Base-by-base conservation (phyloP, 2,329 filamentous ascomycete genomes). In the Fusarium nelsonii region DNA sequence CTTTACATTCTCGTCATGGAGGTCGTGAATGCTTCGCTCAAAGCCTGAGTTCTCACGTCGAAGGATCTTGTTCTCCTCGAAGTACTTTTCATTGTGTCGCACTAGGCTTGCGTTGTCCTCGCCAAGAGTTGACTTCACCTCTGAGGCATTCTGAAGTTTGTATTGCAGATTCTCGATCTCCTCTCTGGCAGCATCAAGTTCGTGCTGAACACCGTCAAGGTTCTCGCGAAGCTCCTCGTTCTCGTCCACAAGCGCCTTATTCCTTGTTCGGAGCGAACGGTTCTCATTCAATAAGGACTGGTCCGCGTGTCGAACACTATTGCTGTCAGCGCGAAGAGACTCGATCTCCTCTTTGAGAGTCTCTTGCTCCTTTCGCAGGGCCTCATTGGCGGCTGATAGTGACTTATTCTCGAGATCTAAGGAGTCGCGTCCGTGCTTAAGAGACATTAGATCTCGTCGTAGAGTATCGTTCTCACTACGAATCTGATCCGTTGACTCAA, bases 11-110 rank as follows among this genome's bases (percentile, higher is more conserved):
- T 85, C 80, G 9, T 82, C 80, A 45, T 83, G 80, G n/a, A 85
- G 74, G 34, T 81, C 79, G 23, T 81, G 80, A 30, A 82, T 75
- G 56, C 80, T 83, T 48, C 81, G 81, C 71, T 83, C 83, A 60
- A 84, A 85, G 53, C 78, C 78, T 26, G 81, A 79, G 65, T 85
- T 86, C 71, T 87, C 82, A 16, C 81, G 79, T 18, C 78, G 78
- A 8, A 85, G 78, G 37, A 80, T 77, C 76, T 85, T 85, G 77
- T 85, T 86, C 71, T 87, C 84, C 58, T 78, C 82, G 68, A 84
- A 87, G 70, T 86, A 86, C 63, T 82, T 84, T 50, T 87, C 84
- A 61, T 87, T 87, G 72, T 86, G 83, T 37, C 83, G 84, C 53
- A 85, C 84, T 23, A 87, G 81, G 67, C 82, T 84, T 34, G 82